Base-by-base conservation (phyloP, 208 protist genomes). In the Wallacemonas sp. region DNA sequence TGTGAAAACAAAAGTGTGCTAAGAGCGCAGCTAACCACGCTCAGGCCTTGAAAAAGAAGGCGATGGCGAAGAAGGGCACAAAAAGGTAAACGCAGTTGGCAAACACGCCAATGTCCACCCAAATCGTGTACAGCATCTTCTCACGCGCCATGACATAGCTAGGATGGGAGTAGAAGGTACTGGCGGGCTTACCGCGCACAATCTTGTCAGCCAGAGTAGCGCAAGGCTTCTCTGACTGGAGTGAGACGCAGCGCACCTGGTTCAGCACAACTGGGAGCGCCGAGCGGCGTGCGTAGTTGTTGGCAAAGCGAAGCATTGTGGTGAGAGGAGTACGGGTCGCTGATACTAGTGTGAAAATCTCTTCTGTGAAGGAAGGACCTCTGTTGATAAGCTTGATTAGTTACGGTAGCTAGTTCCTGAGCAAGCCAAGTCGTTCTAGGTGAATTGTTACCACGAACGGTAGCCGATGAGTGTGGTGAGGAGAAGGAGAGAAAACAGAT, bases 21-120 rank as follows among this genome's bases (percentile, higher is more conserved):
- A 17, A 12, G 17, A n/a, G n/a, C n/a, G n/a, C n/a, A n/a, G n/a
- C n/a, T n/a, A n/a, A n/a, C n/a, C n/a, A n/a, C n/a, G n/a, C 3
- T 72, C 83, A 96, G 22, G 91, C 91, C 69, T 94, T 92, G 54
- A 96, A 93, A 57, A 94, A 93, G 72, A 83, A 93, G 29, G 84
- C 91, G 32, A 92, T 46, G 27, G 74, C 66, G 58, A 96, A 94
- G 68, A 85, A 96, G 2, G 91, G 82, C 12, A 92, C 63, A 24
- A 96, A 39, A n/a, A 85, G 54, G 61, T 84, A 85, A 17, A 63
- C 81, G 55, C 69, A 88, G 37, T 79, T 74, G 42, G 74, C 74
- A 68, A 93, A 92, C 39, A 96, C 64, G 22, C 86, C 88, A 45
- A 75, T 75, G 48, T 96, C 91, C 17, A 93, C 76, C 91, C 91